Evolutionary conservation across 2,329 filamentous ascomycete species (phyloP).

Genomic region (Pestalotiopsis sp.): DNA sequence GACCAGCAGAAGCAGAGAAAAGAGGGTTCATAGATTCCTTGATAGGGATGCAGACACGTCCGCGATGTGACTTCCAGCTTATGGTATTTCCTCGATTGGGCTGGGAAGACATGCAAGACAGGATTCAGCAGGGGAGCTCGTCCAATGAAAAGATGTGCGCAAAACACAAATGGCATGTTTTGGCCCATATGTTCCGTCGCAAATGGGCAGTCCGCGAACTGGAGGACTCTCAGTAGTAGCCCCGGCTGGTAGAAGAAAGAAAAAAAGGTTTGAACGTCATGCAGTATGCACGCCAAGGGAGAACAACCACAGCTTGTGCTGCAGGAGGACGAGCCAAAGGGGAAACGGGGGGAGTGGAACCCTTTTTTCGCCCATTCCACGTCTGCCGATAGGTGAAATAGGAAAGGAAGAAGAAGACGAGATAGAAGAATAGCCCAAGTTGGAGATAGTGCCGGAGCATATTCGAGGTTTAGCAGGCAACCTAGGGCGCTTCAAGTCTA

Average conservation of each 20-base stretch:
- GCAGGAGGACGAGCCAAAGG: neutral
- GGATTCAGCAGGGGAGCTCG: neutral
- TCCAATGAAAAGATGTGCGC: slow-evolving; percentile 3
- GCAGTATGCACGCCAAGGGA: neutral
- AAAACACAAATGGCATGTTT: neutral
- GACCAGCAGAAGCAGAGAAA: neutral
- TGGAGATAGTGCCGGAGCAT: slow-evolving; percentile 4
- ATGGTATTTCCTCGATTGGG: neutral
- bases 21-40: neutral
- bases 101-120: neutral
- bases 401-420: neutral
- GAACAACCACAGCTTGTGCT: neutral
- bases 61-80: neutral
- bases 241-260: neutral
- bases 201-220: neutral
- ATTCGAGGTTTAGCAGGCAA: neutral
- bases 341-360: neutral
- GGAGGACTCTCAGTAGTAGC: neutral
- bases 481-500: neutral
- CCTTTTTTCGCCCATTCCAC: neutral
- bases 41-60: neutral
- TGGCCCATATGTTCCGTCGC: neutral
- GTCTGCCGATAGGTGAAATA: neutral
- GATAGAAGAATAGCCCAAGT: neutral
- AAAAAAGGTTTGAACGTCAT: slow-evolving; percentile 3